Conservation (phyloP, 1,139 yeast genomes). For the Hemisphaericaspora subhashii region DNA sequence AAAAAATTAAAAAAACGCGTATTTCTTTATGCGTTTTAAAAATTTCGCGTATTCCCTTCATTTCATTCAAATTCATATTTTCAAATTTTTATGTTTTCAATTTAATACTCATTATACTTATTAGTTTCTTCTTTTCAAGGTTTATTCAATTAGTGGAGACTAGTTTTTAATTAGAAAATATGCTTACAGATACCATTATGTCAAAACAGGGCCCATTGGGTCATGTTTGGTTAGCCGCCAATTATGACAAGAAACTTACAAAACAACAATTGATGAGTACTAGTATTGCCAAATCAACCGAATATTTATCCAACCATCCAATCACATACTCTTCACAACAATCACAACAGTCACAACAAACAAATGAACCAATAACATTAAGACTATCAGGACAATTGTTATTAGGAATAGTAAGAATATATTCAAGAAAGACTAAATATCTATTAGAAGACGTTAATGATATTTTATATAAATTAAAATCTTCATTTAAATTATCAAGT, state of each 20-base stretch:
- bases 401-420: conserved; percentile 85
- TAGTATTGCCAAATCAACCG: conserved; percentile 59
- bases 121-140: no score
- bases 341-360: conserved; percentile 18
- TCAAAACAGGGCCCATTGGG: conserved; percentile 82
- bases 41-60: no score
- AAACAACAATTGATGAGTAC: conserved; percentile 76
- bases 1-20: no score
- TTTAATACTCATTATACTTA: no score
- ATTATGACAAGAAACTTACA: conserved; percentile 76
- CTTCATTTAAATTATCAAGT: conserved; percentile 58
- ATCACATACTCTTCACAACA: conserved; percentile 7
- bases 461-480: conserved; percentile 69
- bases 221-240: conserved; percentile 92
- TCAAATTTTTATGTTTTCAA: no score
- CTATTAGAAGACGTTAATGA: conserved; percentile 83
- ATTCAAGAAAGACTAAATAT: conserved; percentile 82
- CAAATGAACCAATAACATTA: conserved; percentile 54
- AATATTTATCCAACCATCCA: conserved; percentile 15
- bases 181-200: conserved; percentile 20
- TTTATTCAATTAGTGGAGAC: no score
- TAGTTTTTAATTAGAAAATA: no score
- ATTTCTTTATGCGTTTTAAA: no score
- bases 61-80: no score
- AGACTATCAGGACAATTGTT: conserved; percentile 86